These are phyloP conservation scores for Coemansia sp. DNA, from an alignment of 192 early-diverging fungal species.

Conservation along the genomic window DNA sequence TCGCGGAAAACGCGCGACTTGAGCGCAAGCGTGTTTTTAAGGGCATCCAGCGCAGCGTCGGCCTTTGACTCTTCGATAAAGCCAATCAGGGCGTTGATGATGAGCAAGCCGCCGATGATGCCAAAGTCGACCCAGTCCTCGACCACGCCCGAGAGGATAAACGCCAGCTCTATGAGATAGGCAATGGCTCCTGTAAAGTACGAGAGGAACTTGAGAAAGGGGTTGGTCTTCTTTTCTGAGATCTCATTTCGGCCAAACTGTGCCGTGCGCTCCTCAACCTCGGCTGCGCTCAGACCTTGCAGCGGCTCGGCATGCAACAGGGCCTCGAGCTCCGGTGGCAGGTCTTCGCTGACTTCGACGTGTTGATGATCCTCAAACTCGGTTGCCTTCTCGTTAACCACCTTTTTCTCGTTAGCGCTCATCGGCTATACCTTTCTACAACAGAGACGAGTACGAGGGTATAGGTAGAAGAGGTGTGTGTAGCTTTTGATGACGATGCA, in stretches of 20 bases:
- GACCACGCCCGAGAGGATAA: constrained; percentile 76
- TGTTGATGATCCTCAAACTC: constrained; percentile 74
- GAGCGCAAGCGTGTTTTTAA: constrained; percentile 91
- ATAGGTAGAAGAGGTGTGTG: constrained; percentile 5
- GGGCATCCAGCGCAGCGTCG: constrained; percentile 89
- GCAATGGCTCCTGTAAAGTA: constrained; percentile 92
- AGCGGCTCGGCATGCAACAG: constrained; percentile 80
- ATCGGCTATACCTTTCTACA: constrained; percentile 19
- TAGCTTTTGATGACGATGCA: constrained; percentile 1
- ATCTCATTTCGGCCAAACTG: constrained; percentile 83
- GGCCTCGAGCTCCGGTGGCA: constrained; percentile 79
- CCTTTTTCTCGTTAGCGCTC: constrained; percentile 42
- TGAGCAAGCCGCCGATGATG: constrained; percentile 75
- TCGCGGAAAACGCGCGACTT: constrained; percentile 83
- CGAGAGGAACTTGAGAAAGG: constrained; percentile 79
- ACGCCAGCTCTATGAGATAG: constrained; percentile 87
- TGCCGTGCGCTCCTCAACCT: constrained; percentile 71
- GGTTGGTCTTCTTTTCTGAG: constrained; percentile 82
- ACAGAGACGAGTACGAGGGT: not conserved
- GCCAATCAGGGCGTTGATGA: constrained; percentile 91
- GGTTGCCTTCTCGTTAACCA: constrained; percentile 49
- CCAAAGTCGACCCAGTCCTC: constrained; percentile 83
- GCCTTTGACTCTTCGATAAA: constrained; percentile 93
- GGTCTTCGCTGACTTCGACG: constrained; percentile 73
- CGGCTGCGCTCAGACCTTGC: constrained; percentile 72